Conservation (phyloP, 106 monocot species). For the Allium fistulosum region DNA sequence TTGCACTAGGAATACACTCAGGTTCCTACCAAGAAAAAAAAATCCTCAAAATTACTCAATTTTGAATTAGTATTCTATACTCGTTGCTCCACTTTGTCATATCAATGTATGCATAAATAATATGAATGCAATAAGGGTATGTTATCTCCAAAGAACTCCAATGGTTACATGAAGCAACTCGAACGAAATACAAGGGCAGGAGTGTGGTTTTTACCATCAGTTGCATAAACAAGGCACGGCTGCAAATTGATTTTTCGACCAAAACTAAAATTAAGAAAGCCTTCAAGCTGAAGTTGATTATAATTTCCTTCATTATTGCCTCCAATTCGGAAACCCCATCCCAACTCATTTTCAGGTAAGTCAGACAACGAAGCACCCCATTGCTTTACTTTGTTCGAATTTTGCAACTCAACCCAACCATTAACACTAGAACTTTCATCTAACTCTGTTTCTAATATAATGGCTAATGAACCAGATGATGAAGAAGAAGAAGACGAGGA, state of each 20-base stretch:
- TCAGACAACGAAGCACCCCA: constrained; percentile 65
- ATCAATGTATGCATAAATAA: no score
- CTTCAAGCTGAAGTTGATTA: constrained; percentile 49
- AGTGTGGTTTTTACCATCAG: constrained; percentile 27
- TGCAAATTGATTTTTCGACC: constrained; percentile 52
- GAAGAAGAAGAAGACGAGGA: constrained; percentile 6
- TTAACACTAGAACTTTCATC: constrained; percentile 36
- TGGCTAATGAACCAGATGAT: constrained; percentile 31
- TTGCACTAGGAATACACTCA: no score
- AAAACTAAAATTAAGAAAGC: constrained; percentile 56
- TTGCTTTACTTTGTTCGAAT: constrained; percentile 15
- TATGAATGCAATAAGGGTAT: no score
- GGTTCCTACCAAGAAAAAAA: no score
- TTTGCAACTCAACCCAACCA: constrained; percentile 71
- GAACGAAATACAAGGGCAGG: constrained; percentile 50
- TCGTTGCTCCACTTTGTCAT: no score
- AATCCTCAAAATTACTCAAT: no score
- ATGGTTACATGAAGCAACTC: constrained; percentile 56
- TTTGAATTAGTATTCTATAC: no score
- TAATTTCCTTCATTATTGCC: constrained; percentile 28
- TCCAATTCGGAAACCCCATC: constrained; percentile 65
- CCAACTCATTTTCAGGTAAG: constrained; percentile 59
- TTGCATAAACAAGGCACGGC: constrained; percentile 53
- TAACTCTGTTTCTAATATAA: constrained; percentile 60
- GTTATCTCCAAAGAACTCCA: no score